Evolutionary conservation across 306 rosid species (phyloP), one percentile per base, ranked within the genome.

Genomic region (Vicia faba): DNA sequence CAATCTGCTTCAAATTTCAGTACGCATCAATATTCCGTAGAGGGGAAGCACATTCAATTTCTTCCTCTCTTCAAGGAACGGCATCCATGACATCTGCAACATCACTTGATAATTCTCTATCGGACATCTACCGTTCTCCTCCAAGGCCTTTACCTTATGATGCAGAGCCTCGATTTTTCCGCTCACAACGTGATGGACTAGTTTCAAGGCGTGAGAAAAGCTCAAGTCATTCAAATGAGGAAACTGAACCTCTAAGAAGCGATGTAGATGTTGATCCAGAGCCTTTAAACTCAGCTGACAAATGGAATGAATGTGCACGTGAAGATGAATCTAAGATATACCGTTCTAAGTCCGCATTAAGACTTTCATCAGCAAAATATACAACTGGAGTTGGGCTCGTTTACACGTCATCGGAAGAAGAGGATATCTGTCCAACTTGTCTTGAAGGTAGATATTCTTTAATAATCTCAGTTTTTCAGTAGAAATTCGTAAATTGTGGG

Each of bases 121-220:
- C 97, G 51, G 97, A 86, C 64, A 82, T 86, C 78, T 93, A 89
- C 79, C 98, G 86, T 28, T 84, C 98, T 70, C 98, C 98, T 71
- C 98, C 98, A 61, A 84, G 96, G 84, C 97, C 98, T 15, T 84
- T 93, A 82, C 98, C 98, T 10, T 93, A 93, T 71, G 98, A 93
- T 75, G 88, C 82, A 44, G 97, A 89, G 71, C 80, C 89, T 3
- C 84, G 97, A 70, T 86, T 76, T 80, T 77, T 82, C 55, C 96
- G 84, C 51, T 79, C 79, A 40, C 96, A 83, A 74, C 85, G 91
- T 57, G 96, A 92, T 73, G 92, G 91, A 59, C 78, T 92, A 55
- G 74, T 89, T 78, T 87, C 91, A 31, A 88, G 97, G 78, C 96
- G 90, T 28, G 98, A 93, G 76, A 93, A 93, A 80, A 95, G 90